Evolutionary conservation across 805 yeast genomes (phyloP), one percentile per base, ranked within the genome.

Genomic region (Saturnispora diversa): DNA sequence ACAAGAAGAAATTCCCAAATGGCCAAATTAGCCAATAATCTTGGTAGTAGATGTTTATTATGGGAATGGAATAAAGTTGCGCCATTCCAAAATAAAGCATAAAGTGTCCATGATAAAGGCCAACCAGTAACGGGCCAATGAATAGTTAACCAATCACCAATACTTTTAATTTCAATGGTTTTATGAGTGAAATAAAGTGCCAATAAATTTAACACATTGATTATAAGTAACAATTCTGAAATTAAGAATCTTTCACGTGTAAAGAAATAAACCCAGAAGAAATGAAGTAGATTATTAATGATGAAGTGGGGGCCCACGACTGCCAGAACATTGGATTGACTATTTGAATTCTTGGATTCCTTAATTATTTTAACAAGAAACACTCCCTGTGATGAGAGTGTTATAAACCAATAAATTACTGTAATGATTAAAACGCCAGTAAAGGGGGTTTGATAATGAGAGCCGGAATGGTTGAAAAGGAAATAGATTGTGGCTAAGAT

Each of bases 51-150:
- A 4, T 58, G 46, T 20, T 65, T 57, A 50, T 72, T 70, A 41
- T 72, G 72, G 10, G 81, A 73, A 45, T 79, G 82, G 63, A 79
- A 73, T 55, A 80, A 56, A 22, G 80, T 80, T 2, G 94, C 87
- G 34, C 94, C 94, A 54, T 81, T 82, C 94, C 94, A 85, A 66
- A 84, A 81, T 28, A 84, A 56, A 19, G 77, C 79, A 53, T 77
- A 82, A 44, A 81, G 56, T 27, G 79, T 61, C 94, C 94, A 85
- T 24, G 82, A 68, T 41, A 82, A 58, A 11, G 95, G 94, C 51
- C 83, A 50, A 0, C 88, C 84, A 8, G 76, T 70, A 11, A 70
- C 69, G 12, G 90, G 72, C 49, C 77, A 60, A 60, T 85, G 94
- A 38, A 82, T 64, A 28, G 75, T 59, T 23, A 76, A 47, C 73